These are phyloP conservation scores for Phlebopus sp. DNA, from an alignment of 1,284 basidiomycete species.

Conservation along the genomic window DNA sequence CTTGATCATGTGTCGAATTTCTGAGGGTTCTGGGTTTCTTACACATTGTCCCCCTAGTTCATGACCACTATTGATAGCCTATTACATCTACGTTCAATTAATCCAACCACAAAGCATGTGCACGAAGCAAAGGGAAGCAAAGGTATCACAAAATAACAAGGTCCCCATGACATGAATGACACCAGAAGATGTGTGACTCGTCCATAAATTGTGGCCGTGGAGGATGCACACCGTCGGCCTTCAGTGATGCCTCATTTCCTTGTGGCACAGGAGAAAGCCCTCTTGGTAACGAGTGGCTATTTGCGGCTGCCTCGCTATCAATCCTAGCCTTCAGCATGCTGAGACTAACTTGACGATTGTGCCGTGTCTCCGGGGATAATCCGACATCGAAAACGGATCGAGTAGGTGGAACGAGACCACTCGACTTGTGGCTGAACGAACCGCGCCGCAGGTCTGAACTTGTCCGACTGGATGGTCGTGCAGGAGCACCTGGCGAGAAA, in stretches of 20 bases:
- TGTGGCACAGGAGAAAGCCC: conserved; percentile 49
- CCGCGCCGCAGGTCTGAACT: conserved; percentile 47
- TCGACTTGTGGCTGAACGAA: conserved; percentile 46
- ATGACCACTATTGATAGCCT: conserved; percentile 5
- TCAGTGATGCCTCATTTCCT: conserved; percentile 11
- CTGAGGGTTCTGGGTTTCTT: conserved; percentile 2
- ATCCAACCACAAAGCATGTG: conserved; percentile 12
- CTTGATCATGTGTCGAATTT: conserved; percentile 19
- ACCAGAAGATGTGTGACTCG: conserved; percentile 84
- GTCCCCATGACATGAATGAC: conserved; percentile 74
- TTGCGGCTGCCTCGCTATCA: conserved; percentile 63
- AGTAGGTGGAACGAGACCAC: conserved; percentile 37
- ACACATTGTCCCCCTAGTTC: background rate
- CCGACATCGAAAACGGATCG: conserved; percentile 61
- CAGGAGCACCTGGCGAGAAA: conserved; percentile 41
- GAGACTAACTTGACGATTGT: conserved; percentile 82
- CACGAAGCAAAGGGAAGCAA: conserved; percentile 1
- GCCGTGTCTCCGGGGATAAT: conserved; percentile 72
- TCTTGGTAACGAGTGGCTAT: conserved; percentile 38
- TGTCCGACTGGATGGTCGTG: conserved; percentile 50
- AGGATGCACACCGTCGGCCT: conserved; percentile 10
- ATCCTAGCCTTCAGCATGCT: conserved; percentile 89
- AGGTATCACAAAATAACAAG: conserved; percentile 63
- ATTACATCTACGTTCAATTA: conserved; percentile 21
- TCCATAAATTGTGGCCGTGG: conserved; percentile 70